Evolutionary conservation across 441 rosid genomes (phyloP), one percentile per base, ranked within the genome.

Genomic region (Euphorbia corollata): DNA sequence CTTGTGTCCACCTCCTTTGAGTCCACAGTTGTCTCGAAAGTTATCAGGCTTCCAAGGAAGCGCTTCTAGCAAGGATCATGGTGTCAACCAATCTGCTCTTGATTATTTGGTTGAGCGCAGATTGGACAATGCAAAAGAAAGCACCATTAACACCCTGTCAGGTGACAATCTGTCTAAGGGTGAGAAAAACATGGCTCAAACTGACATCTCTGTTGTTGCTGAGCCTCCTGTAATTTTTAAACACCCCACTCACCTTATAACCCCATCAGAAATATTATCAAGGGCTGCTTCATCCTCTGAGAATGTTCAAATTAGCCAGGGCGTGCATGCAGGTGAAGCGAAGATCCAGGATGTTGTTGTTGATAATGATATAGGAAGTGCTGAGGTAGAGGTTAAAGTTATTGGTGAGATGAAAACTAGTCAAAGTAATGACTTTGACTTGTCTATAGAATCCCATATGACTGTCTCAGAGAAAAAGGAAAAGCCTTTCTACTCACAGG

Each of bases 241-340:
- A 75, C 96, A 74, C 66, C 97, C 96, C 64, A 87, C 97, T 62
- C 99, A 88, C 80, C 82, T 91, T 64, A 78, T 94, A 71, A 89
- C 97, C 68, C 97, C 97, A 16, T 85, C 96, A 7, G 97, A 94
- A 77, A 81, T 91, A 65, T 64, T 85, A 58, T 78, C 79, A 36
- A 61, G 64, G 85, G 83, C 81, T 7, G 71, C 79, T 74, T 76
- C 89, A 20, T 80, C 94, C 30, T 75, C 96, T 72, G 93, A 87
- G 34, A 77, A 19, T 67, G 12, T 63, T 75, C 77, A 74, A 67
- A 69, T 82, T 67, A 76, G 55, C 36, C 80, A 78, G 61, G 80
- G 79, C 64, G 79, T 70, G 76, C 75, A 73, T 68, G 83, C 72
- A 32, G 83, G 70, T 63, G 89, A 84, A 70, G 68, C 73, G 67